Percentiles rank a stretch among this genome's conserved stretches.
Evolutionary conservation across 768 basidiomycete species (phyloP).

Genomic region (Harrya chromipes): DNA sequence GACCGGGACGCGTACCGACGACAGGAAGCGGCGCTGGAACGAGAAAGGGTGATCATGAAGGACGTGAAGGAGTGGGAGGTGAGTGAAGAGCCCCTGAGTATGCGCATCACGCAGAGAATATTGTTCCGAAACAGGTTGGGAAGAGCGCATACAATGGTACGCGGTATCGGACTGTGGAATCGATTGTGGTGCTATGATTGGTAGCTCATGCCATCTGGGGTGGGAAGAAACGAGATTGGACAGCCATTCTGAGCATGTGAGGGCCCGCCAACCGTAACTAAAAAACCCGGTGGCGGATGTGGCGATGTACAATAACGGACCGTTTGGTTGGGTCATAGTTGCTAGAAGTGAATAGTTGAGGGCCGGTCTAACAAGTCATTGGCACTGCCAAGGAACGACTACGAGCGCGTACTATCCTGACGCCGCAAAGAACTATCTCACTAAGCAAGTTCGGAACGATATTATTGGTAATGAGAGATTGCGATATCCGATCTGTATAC

Average conservation of each 20-base stretch:
- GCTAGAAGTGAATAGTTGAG: conserved; percentile 9
- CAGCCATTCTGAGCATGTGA: conserved; percentile 15
- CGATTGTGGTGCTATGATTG: conserved; percentile 57
- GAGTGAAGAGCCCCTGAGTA: conserved; percentile 36
- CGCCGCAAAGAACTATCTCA: conserved; percentile 17
- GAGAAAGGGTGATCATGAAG: conserved; percentile 93
- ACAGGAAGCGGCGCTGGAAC: conserved; percentile 66
- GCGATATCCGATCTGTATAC: conserved; percentile 18
- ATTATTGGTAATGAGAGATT: conserved; percentile 11
- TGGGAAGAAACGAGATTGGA: conserved; percentile 5
- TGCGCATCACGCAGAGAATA: conserved; percentile 19
- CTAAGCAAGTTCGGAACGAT: not conserved
- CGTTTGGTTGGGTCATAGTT: conserved; percentile 10
- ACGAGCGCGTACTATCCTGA: not conserved
- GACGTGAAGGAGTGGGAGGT: conserved; percentile 95
- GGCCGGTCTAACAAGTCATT: conserved; percentile 17
- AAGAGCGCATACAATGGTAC: conserved; percentile 84
- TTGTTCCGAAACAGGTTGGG: conserved; percentile 53
- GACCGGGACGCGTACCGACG: conserved; percentile 89
- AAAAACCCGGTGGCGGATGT: conserved; percentile 30
- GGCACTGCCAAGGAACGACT: conserved; percentile 6
- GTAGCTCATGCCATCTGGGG: not conserved
- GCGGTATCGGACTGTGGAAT: conserved; percentile 58
- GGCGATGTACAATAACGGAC: conserved; percentile 31
- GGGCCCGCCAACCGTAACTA: conserved; percentile 5